Base-by-base conservation (phyloP, 1,284 basidiomycete genomes). In the Malassezia yamatoensis region DNA sequence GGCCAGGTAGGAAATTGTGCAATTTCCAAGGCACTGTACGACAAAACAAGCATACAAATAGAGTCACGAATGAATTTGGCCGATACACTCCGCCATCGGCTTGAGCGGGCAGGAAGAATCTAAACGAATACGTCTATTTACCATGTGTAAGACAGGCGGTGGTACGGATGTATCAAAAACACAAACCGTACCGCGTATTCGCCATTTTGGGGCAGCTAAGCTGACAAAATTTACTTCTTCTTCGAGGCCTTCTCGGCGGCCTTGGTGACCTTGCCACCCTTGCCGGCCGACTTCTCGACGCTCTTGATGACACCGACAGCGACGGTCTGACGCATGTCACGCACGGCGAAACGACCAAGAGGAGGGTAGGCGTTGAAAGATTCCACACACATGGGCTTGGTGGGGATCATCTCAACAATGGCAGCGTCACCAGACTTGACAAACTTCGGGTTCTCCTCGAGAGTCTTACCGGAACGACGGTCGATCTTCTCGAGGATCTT, bases 401-500 rank as follows among this genome's bases (percentile, higher is more conserved):
- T 85, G 68, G 90, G 90, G 68, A 96, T 80, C 76, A 96, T 88
- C 82, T 94, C 96, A 81, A 91, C 90, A 75, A 98, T 96, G 81
- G 88, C 90, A 62, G 80, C 80, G 74, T 80, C 80, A 67, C 73
- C 74, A 37, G 70, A 70, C 68, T 75, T 74, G 67, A 96, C 85
- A 80, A 89, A 93, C 81, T 98, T 98, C 79, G 93, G 93, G 60
- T 76, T 52, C 72, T 80, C 80, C 80, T 98, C 90, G 60, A 93
- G 82, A 53, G 83, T 81, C 82, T 94, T 94, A 79, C 91, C 91
- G 76, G 87, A 87, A 78, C 94, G 90, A 56, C 72, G 67, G 82
- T 98, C 93, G 78, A 98, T 96, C 86, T 98, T 96, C 83, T 96
- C 89, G 75, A 90, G 82, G 78, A 96, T 84, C 78, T 93, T 90